Evolutionary conservation across 1,284 basidiomycete species (phyloP).

Genomic region (Trichosporon ovoides): DNA sequence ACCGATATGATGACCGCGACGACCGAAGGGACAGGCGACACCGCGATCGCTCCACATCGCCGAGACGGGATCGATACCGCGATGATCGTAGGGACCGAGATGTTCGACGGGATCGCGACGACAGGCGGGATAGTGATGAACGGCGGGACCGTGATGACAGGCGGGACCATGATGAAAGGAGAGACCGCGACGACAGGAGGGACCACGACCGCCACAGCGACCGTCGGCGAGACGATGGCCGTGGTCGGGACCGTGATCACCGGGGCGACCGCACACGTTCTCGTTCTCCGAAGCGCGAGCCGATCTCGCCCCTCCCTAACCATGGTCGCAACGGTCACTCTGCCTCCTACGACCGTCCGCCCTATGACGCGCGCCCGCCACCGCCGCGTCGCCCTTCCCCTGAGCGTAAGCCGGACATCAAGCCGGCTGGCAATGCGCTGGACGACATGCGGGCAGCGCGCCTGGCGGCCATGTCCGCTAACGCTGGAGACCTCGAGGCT

Average conservation of each 20-base stretch:
- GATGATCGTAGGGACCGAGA: constrained; percentile 13
- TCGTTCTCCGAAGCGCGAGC: constrained; percentile 8
- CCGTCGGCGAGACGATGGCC: no score
- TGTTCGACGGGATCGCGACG: constrained; percentile 10
- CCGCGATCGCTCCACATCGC: constrained; percentile 3
- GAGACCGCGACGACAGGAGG: no score
- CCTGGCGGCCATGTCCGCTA: constrained; percentile 75
- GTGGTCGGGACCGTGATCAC: no score
- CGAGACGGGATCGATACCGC: constrained; percentile 9
- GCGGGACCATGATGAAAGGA: background rate
- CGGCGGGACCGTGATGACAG: no score
- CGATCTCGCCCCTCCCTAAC: background rate
- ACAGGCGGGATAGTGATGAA: constrained; percentile 32
- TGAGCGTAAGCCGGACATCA: constrained; percentile 17
- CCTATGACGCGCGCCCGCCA: constrained; percentile 19
- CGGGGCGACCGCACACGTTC: background rate
- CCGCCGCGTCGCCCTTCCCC: constrained; percentile 27
- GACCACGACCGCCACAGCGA: no score
- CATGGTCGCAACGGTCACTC: constrained; percentile 6
- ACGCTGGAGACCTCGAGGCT: constrained; percentile 58
- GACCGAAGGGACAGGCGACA: constrained; percentile 5
- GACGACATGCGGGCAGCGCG: constrained; percentile 68
- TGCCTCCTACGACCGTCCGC: constrained; percentile 29
- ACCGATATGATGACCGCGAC: constrained; percentile 28
- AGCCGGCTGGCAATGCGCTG: constrained; percentile 19